Conservation (phyloP, 2,329 filamentous ascomycete genomes). For the Colletotrichum acutatum region DNA sequence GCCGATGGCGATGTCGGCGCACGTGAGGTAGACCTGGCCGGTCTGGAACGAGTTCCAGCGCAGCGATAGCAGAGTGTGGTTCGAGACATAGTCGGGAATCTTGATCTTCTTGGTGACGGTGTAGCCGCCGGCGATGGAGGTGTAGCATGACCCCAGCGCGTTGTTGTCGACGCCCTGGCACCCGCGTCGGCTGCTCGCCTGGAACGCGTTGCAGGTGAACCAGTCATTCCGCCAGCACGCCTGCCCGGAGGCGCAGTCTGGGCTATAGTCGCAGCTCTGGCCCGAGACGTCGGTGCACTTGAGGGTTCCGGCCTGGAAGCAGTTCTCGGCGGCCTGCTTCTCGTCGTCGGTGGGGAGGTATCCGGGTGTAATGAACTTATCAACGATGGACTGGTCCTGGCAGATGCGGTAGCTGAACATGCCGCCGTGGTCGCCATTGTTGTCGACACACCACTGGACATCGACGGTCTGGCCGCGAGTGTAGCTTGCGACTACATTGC, state of each 20-base stretch:
- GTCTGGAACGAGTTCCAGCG: slow-evolving; percentile 68
- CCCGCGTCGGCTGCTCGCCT: slow-evolving; percentile 47
- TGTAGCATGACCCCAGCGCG: slow-evolving; percentile 56
- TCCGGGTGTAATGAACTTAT: slow-evolving; percentile 58
- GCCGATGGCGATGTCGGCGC: slow-evolving; percentile 61
- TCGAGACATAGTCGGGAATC: slow-evolving; percentile 58
- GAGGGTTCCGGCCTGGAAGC: slow-evolving; percentile 59
- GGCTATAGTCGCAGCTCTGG: slow-evolving; percentile 59
- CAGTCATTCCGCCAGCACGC: slow-evolving; percentile 62
- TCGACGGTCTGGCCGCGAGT: slow-evolving; percentile 56
- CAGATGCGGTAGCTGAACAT: slow-evolving; percentile 68
- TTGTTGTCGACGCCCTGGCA: slow-evolving; percentile 60
- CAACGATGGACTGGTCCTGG: slow-evolving; percentile 60
- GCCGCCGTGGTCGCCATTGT: slow-evolving; percentile 67
- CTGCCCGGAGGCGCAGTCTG: slow-evolving; percentile 56
- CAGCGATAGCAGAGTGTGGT: slow-evolving; percentile 63
- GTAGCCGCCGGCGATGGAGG: slow-evolving; percentile 64
- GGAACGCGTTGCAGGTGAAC: slow-evolving; percentile 63
- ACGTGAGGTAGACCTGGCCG: slow-evolving; percentile 62
- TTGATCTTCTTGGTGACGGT: slow-evolving; percentile 63
- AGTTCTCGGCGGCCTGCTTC: slow-evolving; percentile 64
- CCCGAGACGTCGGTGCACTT: slow-evolving; percentile 61
- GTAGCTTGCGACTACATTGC: slow-evolving; percentile 54
- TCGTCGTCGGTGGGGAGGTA: slow-evolving; percentile 62
- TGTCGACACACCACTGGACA: slow-evolving; percentile 66